phyloP scores from a whole-genome alignment of 2,329 filamentous ascomycete species.

The Monosporascus sp. region DNA sequence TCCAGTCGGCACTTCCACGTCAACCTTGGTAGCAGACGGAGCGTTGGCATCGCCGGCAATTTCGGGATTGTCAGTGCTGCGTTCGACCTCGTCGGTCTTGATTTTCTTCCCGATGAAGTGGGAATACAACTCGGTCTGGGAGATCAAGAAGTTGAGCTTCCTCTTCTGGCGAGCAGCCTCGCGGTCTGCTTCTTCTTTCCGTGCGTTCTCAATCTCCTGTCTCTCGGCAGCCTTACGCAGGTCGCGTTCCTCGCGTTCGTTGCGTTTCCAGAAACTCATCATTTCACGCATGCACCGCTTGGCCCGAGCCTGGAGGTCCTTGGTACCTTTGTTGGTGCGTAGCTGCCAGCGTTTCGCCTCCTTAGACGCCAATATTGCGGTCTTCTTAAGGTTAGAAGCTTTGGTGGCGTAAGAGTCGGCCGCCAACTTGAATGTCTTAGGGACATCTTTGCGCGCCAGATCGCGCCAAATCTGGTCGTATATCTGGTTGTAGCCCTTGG shows the following conservation, averaged over 20 bases:
- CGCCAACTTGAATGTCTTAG: constrained; percentile 86
- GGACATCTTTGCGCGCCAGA: constrained; percentile 86
- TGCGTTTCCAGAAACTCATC: constrained; percentile 99
- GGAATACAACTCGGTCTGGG: constrained; percentile 96
- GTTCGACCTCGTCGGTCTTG: constrained; percentile 92
- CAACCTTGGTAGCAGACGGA: constrained; percentile 33
- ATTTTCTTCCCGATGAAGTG: constrained; percentile 99
- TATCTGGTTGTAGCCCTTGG: constrained; percentile 92
- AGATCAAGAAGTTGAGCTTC: constrained; percentile 99
- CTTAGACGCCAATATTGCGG: constrained; percentile 91
- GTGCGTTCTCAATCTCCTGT: constrained; percentile 92
- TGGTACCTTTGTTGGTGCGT: constrained; percentile 96
- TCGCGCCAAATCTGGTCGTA: constrained; percentile 98
- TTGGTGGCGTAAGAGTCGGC: constrained; percentile 80
- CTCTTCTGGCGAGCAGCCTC: constrained; percentile 96
- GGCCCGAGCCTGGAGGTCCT: constrained; percentile 91
- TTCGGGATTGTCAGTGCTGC: constrained; percentile 77
- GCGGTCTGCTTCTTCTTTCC: constrained; percentile 93
- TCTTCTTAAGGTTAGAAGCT: constrained; percentile 95
- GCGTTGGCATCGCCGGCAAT: constrained; percentile 52
- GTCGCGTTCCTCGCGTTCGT: constrained; percentile 95
- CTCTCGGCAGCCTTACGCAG: constrained; percentile 89
- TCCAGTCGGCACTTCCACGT: constrained; percentile 49
- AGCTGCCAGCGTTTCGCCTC: constrained; percentile 97
- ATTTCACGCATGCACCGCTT: constrained; percentile 99